Conservation (phyloP, 2,329 filamentous ascomycete species). For the Colletotrichum sp. region DNA sequence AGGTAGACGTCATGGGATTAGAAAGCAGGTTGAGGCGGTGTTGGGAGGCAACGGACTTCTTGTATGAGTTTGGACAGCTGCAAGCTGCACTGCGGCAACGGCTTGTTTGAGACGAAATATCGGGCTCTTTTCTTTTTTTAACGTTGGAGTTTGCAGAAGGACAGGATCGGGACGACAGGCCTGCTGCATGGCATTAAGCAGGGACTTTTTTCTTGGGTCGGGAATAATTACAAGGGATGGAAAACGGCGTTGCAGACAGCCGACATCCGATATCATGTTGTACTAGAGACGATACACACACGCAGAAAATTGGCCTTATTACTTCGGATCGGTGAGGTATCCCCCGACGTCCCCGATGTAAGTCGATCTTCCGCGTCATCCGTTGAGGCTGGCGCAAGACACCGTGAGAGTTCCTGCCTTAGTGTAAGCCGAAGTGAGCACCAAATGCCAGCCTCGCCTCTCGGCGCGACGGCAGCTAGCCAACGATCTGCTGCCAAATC, state of each 20-base stretch:
- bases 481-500: neutral
- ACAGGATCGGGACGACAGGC: slow-evolving; percentile 4
- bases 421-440: neutral
- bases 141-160: slow-evolving; percentile 19
- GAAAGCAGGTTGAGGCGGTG: neutral
- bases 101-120: slow-evolving; percentile 17
- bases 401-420: slow-evolving; percentile 10
- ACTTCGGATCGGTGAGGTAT: neutral
- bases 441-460: neutral
- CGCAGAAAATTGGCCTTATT: slow-evolving; percentile 1
- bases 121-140: slow-evolving; percentile 12
- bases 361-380: slow-evolving; percentile 15
- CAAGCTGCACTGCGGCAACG: neutral
- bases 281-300: slow-evolving; percentile 7
- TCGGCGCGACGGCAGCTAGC: slow-evolving; percentile 6
- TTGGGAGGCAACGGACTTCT: neutral
- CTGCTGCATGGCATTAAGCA: slow-evolving; percentile 7
- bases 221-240: slow-evolving; percentile 11
- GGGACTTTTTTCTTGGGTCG: slow-evolving; percentile 12
- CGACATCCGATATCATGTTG: slow-evolving; percentile 13
- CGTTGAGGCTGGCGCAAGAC: slow-evolving; percentile 4
- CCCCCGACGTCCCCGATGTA: neutral
- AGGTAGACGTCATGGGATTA: neutral
- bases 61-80: slow-evolving; percentile 14
- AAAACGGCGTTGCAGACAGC: slow-evolving; percentile 15